phyloP scores from a whole-genome alignment of 2,329 filamentous ascomycete genomes.

The Zarea fungicola region DNA sequence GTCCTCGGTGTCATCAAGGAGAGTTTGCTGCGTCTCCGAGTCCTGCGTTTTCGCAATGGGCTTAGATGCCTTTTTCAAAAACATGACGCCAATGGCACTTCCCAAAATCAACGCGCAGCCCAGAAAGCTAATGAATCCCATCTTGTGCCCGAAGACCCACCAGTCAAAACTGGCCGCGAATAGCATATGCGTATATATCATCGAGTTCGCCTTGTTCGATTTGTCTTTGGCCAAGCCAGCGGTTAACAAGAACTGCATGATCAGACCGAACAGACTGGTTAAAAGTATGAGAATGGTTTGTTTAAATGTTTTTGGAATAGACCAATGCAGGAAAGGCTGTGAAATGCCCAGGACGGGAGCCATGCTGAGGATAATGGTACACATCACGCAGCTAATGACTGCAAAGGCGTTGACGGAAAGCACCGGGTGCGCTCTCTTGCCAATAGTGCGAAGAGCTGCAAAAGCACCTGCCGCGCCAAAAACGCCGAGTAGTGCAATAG shows the following conservation, averaged over 20 bases:
- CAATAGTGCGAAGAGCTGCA: conserved; percentile 73
- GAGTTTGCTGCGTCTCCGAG: conserved; percentile 28
- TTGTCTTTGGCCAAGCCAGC: conserved; percentile 69
- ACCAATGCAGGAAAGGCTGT: conserved; percentile 42
- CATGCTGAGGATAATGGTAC: conserved; percentile 52
- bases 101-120: conserved; percentile 50
- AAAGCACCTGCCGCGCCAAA: conserved; percentile 69
- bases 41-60: conserved; percentile 26
- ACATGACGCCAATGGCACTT: conserved; percentile 45
- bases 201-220: conserved; percentile 51
- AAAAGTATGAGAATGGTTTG: conserved; percentile 65
- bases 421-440: conserved; percentile 73
- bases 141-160: conserved; percentile 47
- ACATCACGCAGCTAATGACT: conserved; percentile 63
- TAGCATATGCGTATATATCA: conserved; percentile 55
- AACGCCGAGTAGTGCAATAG: conserved; percentile 70
- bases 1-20: conserved; percentile 29
- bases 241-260: conserved; percentile 83
- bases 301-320: conserved; percentile 32
- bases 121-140: conserved; percentile 43
- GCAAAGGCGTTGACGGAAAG: conserved; percentile 84
- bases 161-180: conserved; percentile 50
- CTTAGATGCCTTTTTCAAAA: conserved; percentile 35
- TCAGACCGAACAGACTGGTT: conserved; percentile 69
- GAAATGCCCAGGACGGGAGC: conserved; percentile 39